Percentiles rank a stretch among this genome's conserved stretches.
phyloP scores from a whole-genome alignment of 148 eudicot genomes.

The Chenopodium formosanum region DNA sequence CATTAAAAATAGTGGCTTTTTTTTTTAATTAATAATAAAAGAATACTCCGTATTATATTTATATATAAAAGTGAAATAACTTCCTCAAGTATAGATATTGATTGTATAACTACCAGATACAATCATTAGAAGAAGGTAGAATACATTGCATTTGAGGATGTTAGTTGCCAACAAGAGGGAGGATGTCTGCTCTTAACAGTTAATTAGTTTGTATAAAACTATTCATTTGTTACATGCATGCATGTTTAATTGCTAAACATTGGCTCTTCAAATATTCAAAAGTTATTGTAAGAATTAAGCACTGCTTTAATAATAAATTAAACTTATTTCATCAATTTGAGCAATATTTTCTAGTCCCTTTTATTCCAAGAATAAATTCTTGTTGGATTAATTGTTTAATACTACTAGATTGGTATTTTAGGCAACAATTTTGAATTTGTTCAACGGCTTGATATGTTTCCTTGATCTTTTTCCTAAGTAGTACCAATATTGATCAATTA shows the following conservation, averaged over 20 bases:
- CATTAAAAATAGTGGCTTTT: background rate
- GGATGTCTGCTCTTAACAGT: slow-evolving; percentile 25
- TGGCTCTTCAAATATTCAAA: slow-evolving; percentile 8
- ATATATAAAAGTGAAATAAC: background rate
- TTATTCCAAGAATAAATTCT: no score
- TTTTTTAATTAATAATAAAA: background rate
- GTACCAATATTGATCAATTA: no score
- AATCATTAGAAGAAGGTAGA: slow-evolving; percentile 20
- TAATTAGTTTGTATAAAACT: background rate
- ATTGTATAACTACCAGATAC: slow-evolving; percentile 23
- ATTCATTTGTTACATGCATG: slow-evolving; percentile 10
- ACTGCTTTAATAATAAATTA: background rate
- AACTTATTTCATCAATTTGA: background rate
- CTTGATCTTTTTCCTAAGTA: no score
- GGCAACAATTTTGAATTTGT: no score
- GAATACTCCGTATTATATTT: background rate
- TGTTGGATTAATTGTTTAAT: no score
- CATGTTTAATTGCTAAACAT: background rate
- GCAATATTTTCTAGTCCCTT: no score
- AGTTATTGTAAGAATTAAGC: background rate
- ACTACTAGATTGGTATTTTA: no score
- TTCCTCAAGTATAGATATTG: background rate
- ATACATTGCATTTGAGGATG: slow-evolving; percentile 24
- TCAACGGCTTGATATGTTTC: no score
- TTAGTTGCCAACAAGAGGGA: slow-evolving; percentile 2